These are phyloP conservation scores for Truncatella angustata DNA, from an alignment of 2,329 filamentous ascomycete genomes.

Conservation along the genomic window DNA sequence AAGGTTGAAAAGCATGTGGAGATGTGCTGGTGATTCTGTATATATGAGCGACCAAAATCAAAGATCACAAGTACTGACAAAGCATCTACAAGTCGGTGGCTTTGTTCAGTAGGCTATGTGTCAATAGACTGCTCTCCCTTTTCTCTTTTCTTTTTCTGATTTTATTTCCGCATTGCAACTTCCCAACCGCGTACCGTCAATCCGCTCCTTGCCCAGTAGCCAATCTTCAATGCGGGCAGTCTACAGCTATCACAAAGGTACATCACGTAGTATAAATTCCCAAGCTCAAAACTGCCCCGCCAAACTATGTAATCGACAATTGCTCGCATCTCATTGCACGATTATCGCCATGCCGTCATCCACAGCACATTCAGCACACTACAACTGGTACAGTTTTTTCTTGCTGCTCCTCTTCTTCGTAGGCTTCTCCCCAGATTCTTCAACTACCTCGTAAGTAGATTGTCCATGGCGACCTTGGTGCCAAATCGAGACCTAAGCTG, in stretches of 20 bases:
- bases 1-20: not conserved
- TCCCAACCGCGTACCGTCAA: too few species aligned
- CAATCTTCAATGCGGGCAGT: too few species aligned
- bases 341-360: slow-evolving; percentile 38
- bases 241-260: too few species aligned
- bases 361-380: slow-evolving; percentile 27
- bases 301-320: slow-evolving; percentile 8
- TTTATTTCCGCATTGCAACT: too few species aligned
- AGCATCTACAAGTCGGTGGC: not conserved
- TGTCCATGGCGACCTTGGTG: not conserved
- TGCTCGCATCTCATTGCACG: slow-evolving; percentile 7
- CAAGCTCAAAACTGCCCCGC: not conserved
- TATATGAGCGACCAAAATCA: slow-evolving; percentile 5
- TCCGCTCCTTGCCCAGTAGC: not conserved
- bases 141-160: not conserved
- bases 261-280: too few species aligned
- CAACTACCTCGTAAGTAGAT: slow-evolving; percentile 33
- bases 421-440: slow-evolving; percentile 52
- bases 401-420: slow-evolving; percentile 48
- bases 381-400: slow-evolving; percentile 39
- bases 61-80: not conserved
- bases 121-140: not conserved
- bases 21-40: not conserved
- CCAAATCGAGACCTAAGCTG: not conserved
- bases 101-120: not conserved